Evolutionary conservation across 768 basidiomycete genomes (phyloP).

Genomic region (Naganishia vaughanmartiniae): DNA sequence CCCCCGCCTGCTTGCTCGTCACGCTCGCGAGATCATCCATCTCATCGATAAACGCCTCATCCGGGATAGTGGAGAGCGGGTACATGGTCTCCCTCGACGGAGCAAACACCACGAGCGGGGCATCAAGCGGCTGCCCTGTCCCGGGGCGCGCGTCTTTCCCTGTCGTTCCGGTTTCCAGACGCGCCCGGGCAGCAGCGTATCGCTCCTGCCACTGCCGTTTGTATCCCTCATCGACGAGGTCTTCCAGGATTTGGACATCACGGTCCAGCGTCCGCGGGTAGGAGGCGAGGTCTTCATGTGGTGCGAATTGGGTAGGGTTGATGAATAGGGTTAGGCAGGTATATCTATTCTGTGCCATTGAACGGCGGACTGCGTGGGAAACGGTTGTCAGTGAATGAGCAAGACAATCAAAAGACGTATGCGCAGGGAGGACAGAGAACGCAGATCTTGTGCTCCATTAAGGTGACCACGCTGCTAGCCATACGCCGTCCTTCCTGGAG

Average conservation of each 20-base stretch:
- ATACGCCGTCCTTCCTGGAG: no score
- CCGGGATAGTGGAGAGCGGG: slow-evolving; percentile 58
- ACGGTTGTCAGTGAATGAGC: background rate
- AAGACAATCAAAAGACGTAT: background rate
- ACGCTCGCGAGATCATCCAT: background rate
- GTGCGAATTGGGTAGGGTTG: slow-evolving; percentile 89
- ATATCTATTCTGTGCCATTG: slow-evolving; percentile 71
- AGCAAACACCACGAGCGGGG: slow-evolving; percentile 62
- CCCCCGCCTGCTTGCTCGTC: no score
- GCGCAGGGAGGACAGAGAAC: background rate
- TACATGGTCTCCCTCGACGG: slow-evolving; percentile 84
- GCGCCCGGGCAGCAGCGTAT: background rate
- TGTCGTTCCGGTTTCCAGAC: background rate
- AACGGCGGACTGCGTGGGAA: slow-evolving; percentile 64
- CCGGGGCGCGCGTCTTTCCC: background rate
- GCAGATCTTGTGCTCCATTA: background rate
- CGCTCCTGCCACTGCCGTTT: background rate
- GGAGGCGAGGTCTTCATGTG: slow-evolving; percentile 82
- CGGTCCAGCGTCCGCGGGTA: slow-evolving; percentile 78
- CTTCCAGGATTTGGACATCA: slow-evolving; percentile 28
- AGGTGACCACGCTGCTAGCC: no score
- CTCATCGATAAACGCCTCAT: slow-evolving; percentile 6
- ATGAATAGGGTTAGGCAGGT: slow-evolving; percentile 96
- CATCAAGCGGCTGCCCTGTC: slow-evolving; percentile 5
- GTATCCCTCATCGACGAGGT: background rate